Evolutionary conservation across 1,284 basidiomycete species (phyloP).

Genomic region (Tilletia horrida): DNA sequence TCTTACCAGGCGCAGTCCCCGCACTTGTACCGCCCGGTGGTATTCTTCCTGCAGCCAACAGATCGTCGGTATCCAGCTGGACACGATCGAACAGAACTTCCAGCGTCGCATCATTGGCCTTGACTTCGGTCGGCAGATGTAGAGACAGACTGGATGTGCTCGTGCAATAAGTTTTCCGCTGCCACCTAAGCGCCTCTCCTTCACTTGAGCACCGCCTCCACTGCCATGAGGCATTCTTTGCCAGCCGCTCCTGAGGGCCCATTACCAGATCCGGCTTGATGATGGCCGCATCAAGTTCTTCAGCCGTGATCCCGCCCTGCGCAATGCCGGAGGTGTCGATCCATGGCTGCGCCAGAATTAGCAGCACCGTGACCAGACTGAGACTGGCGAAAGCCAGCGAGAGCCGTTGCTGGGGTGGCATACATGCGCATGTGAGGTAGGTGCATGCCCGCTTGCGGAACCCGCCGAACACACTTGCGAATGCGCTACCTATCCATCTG

Average conservation of each 20-base stretch:
- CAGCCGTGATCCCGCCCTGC: neutral
- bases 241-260: neutral
- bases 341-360: constrained; percentile 5
- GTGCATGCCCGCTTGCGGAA: neutral
- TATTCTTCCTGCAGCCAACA: neutral
- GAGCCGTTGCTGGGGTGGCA: constrained; percentile 3
- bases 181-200: constrained; percentile 11
- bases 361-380: constrained; percentile 11
- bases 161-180: constrained; percentile 9
- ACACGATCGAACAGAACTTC: constrained; percentile 13
- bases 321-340: constrained; percentile 1
- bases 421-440: constrained; percentile 7
- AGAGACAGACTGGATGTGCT: neutral
- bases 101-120: neutral
- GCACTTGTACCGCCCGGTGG: neutral
- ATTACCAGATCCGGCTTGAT: neutral
- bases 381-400: constrained; percentile 12
- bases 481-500: neutral
- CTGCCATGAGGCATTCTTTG: neutral
- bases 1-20: constrained; percentile 2
- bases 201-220: constrained; percentile 13
- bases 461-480: neutral
- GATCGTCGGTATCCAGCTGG: neutral
- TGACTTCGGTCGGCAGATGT: neutral
- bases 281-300: constrained; percentile 1